phyloP scores from a whole-genome alignment of 1,139 yeast species.

The Starmera stellimalicola region DNA sequence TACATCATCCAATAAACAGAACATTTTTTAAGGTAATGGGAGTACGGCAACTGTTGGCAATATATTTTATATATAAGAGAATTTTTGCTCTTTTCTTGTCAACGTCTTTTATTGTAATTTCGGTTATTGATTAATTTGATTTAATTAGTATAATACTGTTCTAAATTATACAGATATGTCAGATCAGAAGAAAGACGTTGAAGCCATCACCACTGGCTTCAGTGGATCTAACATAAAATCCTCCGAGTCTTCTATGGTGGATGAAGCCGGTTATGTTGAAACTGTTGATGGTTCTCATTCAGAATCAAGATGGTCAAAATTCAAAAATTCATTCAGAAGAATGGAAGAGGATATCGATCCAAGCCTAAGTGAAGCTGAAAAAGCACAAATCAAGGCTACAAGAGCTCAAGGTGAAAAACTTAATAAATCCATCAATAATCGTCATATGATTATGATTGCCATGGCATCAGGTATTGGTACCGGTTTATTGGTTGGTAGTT shows the following conservation, averaged over 20 bases:
- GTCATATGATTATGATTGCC: constrained; percentile 62
- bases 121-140: not conserved
- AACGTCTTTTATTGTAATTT: no score
- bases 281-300: constrained; percentile 5
- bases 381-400: constrained; percentile 14
- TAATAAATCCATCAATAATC: constrained; percentile 38
- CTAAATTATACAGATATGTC: not conserved
- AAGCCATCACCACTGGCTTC: not conserved
- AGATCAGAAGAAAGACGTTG: not conserved
- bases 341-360: constrained; percentile 59
- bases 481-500: constrained; percentile 69
- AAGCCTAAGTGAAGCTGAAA: constrained; percentile 56
- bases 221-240: constrained; percentile 4
- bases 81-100: no score
- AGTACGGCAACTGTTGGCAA: no score
- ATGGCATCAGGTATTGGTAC: constrained; percentile 84
- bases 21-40: no score
- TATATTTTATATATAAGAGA: no score
- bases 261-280: constrained; percentile 12
- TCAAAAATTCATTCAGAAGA: constrained; percentile 48
- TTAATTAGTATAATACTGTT: not conserved
- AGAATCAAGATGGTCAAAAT: constrained; percentile 26
- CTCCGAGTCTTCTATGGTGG: constrained; percentile 13
- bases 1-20: no score
- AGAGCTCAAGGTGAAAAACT: constrained; percentile 24